Conservation (phyloP, 1,284 basidiomycete genomes). For the Ceratobasidium sp. region DNA sequence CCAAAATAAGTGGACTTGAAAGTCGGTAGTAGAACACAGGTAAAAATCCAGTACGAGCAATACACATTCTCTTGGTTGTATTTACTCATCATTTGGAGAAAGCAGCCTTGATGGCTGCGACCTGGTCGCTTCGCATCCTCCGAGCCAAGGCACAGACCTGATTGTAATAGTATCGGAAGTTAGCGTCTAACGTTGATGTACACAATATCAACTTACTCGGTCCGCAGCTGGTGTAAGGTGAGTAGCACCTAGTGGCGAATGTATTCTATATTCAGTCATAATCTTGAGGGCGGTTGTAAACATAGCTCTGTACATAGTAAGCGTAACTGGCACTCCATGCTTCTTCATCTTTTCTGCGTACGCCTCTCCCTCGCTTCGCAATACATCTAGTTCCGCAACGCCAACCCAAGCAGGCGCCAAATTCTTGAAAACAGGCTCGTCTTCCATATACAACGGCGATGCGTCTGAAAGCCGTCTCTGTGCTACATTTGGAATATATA, state of each 20-base stretch:
- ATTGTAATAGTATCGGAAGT: background rate
- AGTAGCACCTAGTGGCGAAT: background rate
- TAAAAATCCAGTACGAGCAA: background rate
- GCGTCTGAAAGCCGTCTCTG: constrained; percentile 75
- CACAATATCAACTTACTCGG: background rate
- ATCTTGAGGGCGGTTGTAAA: background rate
- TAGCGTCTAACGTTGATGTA: background rate
- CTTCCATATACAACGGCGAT: constrained; percentile 73
- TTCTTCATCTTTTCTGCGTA: constrained; percentile 72
- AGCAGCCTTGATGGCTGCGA: constrained; percentile 27
- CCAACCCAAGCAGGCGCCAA: constrained; percentile 73
- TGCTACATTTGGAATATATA: constrained; percentile 73
- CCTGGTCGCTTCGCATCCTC: constrained; percentile 23
- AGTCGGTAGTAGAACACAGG: background rate
- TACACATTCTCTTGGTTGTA: background rate
- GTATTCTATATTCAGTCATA: background rate
- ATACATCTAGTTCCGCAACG: constrained; percentile 75
- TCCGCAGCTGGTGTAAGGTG: constrained; percentile 31
- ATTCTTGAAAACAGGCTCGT: constrained; percentile 66
- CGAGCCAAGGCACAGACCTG: constrained; percentile 30
- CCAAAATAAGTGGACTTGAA: background rate
- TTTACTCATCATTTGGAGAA: background rate
- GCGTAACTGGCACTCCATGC: constrained; percentile 68
- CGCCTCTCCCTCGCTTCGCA: constrained; percentile 74
- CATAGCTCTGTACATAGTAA: constrained; percentile 66